Percentiles rank a stretch among this genome's conserved stretches.
Conservation (phyloP, 2,329 filamentous ascomycete species). For the Fusarium tupiense region DNA sequence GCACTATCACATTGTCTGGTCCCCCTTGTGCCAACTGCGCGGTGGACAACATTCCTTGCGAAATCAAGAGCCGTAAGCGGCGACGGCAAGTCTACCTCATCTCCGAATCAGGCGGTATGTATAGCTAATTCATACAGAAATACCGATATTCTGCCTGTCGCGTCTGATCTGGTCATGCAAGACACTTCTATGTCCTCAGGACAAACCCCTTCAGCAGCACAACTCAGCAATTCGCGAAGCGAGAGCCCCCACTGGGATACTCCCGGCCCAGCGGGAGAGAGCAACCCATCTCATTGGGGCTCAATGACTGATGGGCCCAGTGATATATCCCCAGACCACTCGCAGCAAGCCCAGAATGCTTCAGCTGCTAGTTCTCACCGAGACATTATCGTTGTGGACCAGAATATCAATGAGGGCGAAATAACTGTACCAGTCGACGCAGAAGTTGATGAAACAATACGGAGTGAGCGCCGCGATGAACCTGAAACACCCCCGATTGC, state of each 20-base stretch:
- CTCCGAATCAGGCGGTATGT: fast-evolving
- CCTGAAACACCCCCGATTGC: not conserved
- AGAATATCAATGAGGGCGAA: not conserved
- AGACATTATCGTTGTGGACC: not conserved
- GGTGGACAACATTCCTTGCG: not conserved
- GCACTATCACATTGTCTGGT: not conserved
- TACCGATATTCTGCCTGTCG: not conserved
- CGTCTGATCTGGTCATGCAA: not conserved
- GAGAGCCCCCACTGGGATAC: not conserved
- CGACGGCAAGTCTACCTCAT: not conserved
- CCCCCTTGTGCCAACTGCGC: slow-evolving; percentile 1
- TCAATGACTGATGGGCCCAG: not conserved
- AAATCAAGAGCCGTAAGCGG: not conserved
- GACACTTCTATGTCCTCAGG: not conserved
- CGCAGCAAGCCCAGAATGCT: not conserved
- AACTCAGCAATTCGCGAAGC: not conserved
- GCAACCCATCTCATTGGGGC: fast-evolving
- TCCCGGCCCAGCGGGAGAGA: not conserved
- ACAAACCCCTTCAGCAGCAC: not conserved
- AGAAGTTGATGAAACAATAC: not conserved
- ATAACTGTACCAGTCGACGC: not conserved
- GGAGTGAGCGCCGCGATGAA: fast-evolving
- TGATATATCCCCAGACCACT: not conserved
- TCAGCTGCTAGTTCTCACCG: not conserved
- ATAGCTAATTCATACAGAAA: not conserved